These are phyloP conservation scores for Yamadazyma insecticola DNA, from an alignment of 805 yeast genomes.

Conservation along the genomic window DNA sequence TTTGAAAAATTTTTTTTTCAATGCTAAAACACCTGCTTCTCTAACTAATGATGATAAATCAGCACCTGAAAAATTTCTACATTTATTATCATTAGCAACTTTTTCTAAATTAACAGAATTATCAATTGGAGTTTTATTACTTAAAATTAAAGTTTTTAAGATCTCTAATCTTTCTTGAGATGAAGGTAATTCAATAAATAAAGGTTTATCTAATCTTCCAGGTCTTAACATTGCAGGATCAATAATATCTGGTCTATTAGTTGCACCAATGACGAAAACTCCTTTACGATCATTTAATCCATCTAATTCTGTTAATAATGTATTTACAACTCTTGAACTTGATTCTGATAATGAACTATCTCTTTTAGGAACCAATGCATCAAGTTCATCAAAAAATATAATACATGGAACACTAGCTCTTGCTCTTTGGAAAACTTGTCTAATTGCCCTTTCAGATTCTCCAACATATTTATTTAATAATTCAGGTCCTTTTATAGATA, in stretches of 20 bases:
- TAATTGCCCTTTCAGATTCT: slow-evolving; percentile 88
- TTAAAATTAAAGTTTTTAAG: slow-evolving; percentile 64
- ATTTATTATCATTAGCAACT: slow-evolving; percentile 71
- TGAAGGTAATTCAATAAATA: slow-evolving; percentile 85
- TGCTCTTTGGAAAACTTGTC: slow-evolving; percentile 91
- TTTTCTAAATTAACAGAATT: slow-evolving; percentile 52
- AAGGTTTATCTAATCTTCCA: slow-evolving; percentile 89
- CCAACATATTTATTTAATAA: slow-evolving; percentile 92
- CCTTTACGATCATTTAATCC: slow-evolving; percentile 92
- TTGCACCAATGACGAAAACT: slow-evolving; percentile 92
- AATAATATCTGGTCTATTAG: slow-evolving; percentile 96
- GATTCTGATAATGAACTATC: slow-evolving; percentile 86
- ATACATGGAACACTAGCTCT: slow-evolving; percentile 92
- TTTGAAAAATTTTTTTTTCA: slow-evolving; percentile 66
- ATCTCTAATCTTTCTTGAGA: slow-evolving; percentile 78
- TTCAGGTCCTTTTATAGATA: slow-evolving; percentile 95
- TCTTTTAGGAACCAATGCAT: slow-evolving; percentile 92
- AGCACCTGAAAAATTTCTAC: slow-evolving; percentile 93
- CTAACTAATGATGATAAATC: slow-evolving; percentile 88
- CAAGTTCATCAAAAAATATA: slow-evolving; percentile 92
- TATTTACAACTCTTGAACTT: slow-evolving; percentile 90
- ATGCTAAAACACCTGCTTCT: slow-evolving; percentile 89
- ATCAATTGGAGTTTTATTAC: slow-evolving; percentile 73
- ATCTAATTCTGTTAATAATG: slow-evolving; percentile 88
- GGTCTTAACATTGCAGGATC: slow-evolving; percentile 98